Conservation (phyloP, 1,284 basidiomycete genomes). For the Trametes pubescens region DNA sequence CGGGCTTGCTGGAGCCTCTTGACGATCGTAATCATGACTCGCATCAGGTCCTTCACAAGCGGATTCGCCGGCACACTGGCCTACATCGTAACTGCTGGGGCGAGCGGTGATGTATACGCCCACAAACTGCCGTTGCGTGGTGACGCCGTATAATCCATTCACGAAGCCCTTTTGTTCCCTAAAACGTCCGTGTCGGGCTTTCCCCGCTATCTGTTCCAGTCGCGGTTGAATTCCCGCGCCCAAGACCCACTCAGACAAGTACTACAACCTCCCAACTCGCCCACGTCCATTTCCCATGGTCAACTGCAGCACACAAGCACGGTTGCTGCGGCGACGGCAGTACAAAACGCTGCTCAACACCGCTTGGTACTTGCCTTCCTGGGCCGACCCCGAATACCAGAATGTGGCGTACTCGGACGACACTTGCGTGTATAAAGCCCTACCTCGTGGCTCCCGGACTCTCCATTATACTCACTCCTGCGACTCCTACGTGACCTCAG, state of each 20-base stretch:
- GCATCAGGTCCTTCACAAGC: too few relatives aligned
- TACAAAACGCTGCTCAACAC: conserved; percentile 12
- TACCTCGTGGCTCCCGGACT: background rate
- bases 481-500: background rate
- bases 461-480: background rate
- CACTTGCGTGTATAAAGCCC: background rate
- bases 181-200: too few relatives aligned
- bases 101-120: too few relatives aligned
- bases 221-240: too few relatives aligned
- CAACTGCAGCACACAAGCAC: conserved; percentile 9
- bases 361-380: conserved; percentile 1
- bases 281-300: background rate
- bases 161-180: too few relatives aligned
- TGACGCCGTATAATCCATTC: too few relatives aligned
- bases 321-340: conserved; percentile 15
- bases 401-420: background rate
- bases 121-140: too few relatives aligned
- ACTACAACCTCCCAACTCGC: background rate
- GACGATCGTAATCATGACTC: too few relatives aligned
- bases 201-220: background rate
- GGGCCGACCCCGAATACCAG: background rate
- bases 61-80: too few relatives aligned
- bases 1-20: background rate
- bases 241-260: background rate
- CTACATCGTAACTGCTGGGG: too few relatives aligned